Conservation (phyloP, 768 basidiomycete species). For the Pulveroboletus sp. region DNA sequence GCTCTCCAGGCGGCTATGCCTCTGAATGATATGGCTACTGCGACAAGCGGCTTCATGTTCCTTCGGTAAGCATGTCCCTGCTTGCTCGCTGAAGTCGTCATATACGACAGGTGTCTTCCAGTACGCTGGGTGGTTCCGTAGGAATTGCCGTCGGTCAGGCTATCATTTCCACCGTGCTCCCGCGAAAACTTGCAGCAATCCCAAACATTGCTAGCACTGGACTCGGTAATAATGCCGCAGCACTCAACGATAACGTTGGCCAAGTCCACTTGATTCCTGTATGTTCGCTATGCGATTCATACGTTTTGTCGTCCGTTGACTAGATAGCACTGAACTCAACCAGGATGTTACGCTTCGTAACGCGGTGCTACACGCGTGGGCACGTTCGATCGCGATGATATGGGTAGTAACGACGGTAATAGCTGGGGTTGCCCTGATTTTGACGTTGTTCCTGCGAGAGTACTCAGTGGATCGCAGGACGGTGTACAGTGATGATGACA, state of each 20-base stretch:
- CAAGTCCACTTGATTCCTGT: conserved; percentile 31
- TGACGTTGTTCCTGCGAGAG: conserved; percentile 48
- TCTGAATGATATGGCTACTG: conserved; percentile 80
- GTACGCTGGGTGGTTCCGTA: conserved; percentile 66
- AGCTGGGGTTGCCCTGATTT: conserved; percentile 46
- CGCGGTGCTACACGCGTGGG: conserved; percentile 56
- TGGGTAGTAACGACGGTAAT: conserved; percentile 65
- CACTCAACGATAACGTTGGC: conserved; percentile 43
- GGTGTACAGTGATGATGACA: conserved; percentile 31
- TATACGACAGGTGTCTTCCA: conserved; percentile 17
- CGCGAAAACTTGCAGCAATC: conserved; percentile 31
- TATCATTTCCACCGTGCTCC: conserved; percentile 54
- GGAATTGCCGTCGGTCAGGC: conserved; percentile 70
- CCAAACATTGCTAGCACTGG: conserved; percentile 23
- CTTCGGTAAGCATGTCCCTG: conserved; percentile 41
- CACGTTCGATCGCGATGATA: conserved; percentile 54
- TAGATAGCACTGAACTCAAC: neutral
- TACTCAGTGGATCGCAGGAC: conserved; percentile 56
- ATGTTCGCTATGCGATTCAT: neutral
- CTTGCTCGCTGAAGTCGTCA: neutral
- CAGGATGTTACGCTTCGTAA: conserved; percentile 48
- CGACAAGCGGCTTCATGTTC: conserved; percentile 64
- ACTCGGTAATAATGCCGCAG: conserved; percentile 34
- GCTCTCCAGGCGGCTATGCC: conserved; percentile 92
- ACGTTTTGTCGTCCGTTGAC: neutral